Conservation (phyloP, 2,329 filamentous ascomycete species). For the Fusarium sarcochroum region DNA sequence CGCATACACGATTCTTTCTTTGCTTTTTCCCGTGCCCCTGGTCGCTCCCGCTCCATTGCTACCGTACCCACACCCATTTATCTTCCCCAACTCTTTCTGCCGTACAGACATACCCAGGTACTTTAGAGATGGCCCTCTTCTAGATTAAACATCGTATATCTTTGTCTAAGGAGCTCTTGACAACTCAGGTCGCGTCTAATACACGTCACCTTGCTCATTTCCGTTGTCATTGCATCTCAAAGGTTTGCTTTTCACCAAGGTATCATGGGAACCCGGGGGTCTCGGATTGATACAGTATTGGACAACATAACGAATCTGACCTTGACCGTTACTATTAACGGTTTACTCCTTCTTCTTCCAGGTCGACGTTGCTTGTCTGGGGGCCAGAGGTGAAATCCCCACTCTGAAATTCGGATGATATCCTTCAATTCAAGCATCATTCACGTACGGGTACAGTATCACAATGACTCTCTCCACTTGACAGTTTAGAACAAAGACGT, state of each 20-base stretch:
- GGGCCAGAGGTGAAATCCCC: constrained; percentile 8
- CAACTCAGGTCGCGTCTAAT: constrained; percentile 25
- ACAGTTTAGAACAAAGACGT: neutral
- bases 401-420: neutral
- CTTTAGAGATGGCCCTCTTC: neutral
- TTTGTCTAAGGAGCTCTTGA: constrained; percentile 15
- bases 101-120: constrained; percentile 1
- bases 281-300: constrained; percentile 7
- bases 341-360: constrained; percentile 21
- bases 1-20: constrained; percentile 47
- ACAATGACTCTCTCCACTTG: neutral
- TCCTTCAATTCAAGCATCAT: constrained; percentile 9
- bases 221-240: constrained; percentile 14
- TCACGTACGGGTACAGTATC: constrained; percentile 1
- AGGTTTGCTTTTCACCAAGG: constrained; percentile 3
- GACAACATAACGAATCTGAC: neutral
- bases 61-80: constrained; percentile 39
- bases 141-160: constrained; percentile 2
- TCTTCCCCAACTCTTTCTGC: constrained; percentile 1
- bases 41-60: constrained; percentile 35
- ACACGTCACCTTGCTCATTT: constrained; percentile 36
- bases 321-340: constrained; percentile 13
- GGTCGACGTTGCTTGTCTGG: constrained; percentile 16
- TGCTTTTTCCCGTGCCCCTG: constrained; percentile 45
- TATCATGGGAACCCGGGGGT: constrained; percentile 7